These are phyloP conservation scores for Leishmania martiniquensis DNA, from an alignment of 208 protist species.

Conservation along the genomic window DNA sequence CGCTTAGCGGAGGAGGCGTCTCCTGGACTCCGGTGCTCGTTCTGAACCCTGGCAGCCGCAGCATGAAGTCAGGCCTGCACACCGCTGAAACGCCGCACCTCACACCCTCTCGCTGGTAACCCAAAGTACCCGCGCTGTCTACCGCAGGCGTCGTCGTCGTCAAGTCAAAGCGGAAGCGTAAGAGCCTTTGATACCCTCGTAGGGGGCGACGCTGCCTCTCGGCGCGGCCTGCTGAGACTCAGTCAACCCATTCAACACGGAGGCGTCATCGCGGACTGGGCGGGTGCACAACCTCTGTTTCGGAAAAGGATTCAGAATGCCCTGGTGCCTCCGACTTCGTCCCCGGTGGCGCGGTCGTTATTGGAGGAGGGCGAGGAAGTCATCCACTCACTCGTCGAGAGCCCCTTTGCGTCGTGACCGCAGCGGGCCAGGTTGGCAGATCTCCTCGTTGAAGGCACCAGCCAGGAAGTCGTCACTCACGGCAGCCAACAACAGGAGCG, in stretches of 20 bases:
- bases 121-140: slow-evolving; percentile 46
- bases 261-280: slow-evolving; percentile 50
- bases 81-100: slow-evolving; percentile 26
- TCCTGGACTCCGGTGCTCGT: slow-evolving; percentile 26
- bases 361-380: slow-evolving; percentile 6
- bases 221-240: slow-evolving; percentile 65
- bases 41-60: slow-evolving; percentile 56
- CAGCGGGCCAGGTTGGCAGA: slow-evolving; percentile 64
- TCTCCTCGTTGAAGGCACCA: slow-evolving; percentile 46
- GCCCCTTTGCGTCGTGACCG: slow-evolving; percentile 55
- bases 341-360: background rate
- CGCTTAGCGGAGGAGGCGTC: background rate
- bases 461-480: background rate
- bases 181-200: background rate
- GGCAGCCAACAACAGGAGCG: slow-evolving; percentile 70
- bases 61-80: slow-evolving; percentile 44
- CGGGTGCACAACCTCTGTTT: slow-evolving; percentile 29
- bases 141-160: background rate
- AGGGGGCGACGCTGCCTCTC: slow-evolving; percentile 27
- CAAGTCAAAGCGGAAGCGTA: background rate
- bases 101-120: slow-evolving; percentile 38
- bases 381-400: slow-evolving; percentile 55
- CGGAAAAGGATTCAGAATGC: slow-evolving; percentile 19
- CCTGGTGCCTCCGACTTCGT: background rate
- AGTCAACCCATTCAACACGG: slow-evolving; percentile 76